Evolutionary conservation across 1,139 yeast species (phyloP).

Genomic region (Yamadazyma epiphylla): DNA sequence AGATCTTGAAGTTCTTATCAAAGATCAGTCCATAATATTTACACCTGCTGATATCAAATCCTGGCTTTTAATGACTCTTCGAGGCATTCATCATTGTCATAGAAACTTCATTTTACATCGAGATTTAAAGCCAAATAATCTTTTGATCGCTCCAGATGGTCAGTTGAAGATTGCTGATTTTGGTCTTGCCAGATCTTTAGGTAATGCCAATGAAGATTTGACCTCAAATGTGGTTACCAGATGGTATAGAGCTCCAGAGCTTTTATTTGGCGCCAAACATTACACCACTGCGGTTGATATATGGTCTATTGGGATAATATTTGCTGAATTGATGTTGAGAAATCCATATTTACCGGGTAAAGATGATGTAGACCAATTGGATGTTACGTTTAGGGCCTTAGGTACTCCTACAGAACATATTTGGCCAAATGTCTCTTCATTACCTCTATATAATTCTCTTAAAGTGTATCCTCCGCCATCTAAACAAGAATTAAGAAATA

Average conservation of each 20-base stretch:
- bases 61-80: conserved; percentile 88
- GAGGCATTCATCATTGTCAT: conserved; percentile 96
- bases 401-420: conserved; percentile 92
- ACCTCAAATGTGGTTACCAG: conserved; percentile 95
- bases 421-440: conserved; percentile 87
- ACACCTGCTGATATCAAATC: conserved; percentile 86
- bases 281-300: conserved; percentile 86
- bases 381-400: conserved; percentile 85
- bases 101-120: conserved; percentile 86
- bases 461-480: conserved; percentile 82
- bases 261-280: conserved; percentile 83
- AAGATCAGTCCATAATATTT: conserved; percentile 73
- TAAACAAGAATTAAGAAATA: conserved; percentile 69
- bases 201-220: conserved; percentile 73
- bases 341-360: conserved; percentile 93
- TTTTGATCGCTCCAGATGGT: conserved; percentile 82
- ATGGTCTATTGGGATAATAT: conserved; percentile 95
- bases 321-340: conserved; percentile 92
- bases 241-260: conserved; percentile 96
- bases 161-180: conserved; percentile 93
- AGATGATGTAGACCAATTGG: conserved; percentile 85
- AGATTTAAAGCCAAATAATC: conserved; percentile 79
- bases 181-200: conserved; percentile 85
- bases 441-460: conserved; percentile 72
- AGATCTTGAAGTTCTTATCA: conserved; percentile 85